phyloP scores from a whole-genome alignment of 169 alveolate genomes.

The Plasmodium billcollinsi region DNA sequence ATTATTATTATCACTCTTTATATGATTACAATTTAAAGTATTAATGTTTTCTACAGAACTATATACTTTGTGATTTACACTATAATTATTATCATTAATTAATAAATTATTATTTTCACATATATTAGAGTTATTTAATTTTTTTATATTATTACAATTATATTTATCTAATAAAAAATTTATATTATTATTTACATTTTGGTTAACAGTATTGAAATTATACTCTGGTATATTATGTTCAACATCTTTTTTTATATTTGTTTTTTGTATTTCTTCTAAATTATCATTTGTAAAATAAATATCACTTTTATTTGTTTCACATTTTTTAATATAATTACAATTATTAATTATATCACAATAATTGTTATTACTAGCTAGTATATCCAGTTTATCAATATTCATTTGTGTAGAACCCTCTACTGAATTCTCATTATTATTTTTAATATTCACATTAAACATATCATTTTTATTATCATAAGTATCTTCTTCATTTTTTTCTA shows the following conservation, averaged over 20 bases:
- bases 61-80: neutral
- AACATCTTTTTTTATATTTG: neutral
- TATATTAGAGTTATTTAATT: neutral
- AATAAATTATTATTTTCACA: too few species aligned
- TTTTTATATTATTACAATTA: neutral
- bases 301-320: constrained; percentile 5
- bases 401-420: neutral
- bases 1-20: constrained; percentile 29
- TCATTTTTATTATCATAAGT: neutral
- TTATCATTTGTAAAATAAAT: constrained; percentile 1
- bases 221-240: neutral
- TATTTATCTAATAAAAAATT: too few species aligned
- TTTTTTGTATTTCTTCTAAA: constrained; percentile 4
- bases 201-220: neutral
- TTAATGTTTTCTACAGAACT: neutral
- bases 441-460: neutral
- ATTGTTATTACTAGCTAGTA: neutral
- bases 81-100: neutral
- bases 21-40: constrained; percentile 8
- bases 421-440: neutral
- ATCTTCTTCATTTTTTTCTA: neutral
- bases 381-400: neutral
- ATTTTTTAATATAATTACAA: neutral
- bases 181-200: neutral
- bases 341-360: neutral